Evolutionary conservation across 257 asterid genomes (phyloP).

Genomic region (Solanum chiquidenum): DNA sequence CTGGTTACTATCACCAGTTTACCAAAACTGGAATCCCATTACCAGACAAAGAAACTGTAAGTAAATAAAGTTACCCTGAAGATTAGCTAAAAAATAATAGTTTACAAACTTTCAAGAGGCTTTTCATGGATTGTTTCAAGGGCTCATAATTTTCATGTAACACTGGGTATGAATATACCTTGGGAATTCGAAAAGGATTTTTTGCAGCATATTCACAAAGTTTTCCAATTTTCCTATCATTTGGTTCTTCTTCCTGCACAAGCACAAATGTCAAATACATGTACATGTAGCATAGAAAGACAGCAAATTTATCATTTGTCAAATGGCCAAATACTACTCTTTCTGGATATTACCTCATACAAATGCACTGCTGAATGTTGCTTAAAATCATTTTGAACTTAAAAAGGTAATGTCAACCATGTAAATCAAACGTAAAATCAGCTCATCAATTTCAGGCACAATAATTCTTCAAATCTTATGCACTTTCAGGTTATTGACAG

Average conservation of each 20-base stretch:
- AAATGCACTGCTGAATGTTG: neutral
- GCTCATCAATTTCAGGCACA: neutral
- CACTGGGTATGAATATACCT: slow-evolving; percentile 31
- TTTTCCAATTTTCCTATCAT: slow-evolving; percentile 87
- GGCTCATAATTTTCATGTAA: neutral
- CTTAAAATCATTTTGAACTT: neutral
- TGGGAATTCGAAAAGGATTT: slow-evolving; percentile 95
- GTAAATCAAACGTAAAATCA: neutral
- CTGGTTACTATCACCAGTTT: neutral
- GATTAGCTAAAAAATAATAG: neutral
- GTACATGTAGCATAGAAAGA: neutral
- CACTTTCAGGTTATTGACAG: neutral
- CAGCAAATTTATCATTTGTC: neutral
- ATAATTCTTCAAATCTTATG: neutral
- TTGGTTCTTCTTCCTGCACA: slow-evolving; percentile 80
- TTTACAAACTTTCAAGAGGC: neutral
- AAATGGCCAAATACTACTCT: neutral
- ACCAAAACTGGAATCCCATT: neutral
- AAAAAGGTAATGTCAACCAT: neutral
- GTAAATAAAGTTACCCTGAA: neutral
- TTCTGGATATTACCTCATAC: neutral
- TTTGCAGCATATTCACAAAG: slow-evolving; percentile 88
- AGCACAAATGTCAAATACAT: slow-evolving; percentile 1
- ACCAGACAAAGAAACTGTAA: neutral
- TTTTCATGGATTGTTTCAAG: neutral